These are phyloP conservation scores for Ciborinia camelliae DNA, from an alignment of 2,329 filamentous ascomycete genomes.

Conservation along the genomic window DNA sequence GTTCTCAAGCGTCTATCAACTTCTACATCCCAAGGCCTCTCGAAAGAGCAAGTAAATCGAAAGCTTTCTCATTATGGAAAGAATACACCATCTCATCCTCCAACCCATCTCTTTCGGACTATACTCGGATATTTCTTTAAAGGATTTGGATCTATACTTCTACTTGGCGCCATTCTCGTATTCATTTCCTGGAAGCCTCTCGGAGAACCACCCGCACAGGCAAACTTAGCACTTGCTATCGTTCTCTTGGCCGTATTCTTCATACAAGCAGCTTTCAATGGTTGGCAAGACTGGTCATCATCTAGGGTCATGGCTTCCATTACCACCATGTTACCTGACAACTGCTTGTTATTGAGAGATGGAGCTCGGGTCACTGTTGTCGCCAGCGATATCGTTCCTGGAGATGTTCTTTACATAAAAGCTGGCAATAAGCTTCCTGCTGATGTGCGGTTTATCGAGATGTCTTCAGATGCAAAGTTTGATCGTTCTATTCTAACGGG, in stretches of 20 bases:
- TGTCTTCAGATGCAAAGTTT: slow-evolving; percentile 67
- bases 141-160: slow-evolving; percentile 68
- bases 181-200: slow-evolving; percentile 74
- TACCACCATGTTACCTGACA: slow-evolving; percentile 72
- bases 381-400: slow-evolving; percentile 62
- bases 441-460: slow-evolving; percentile 65
- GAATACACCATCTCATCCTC: slow-evolving; percentile 63
- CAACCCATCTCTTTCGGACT: slow-evolving; percentile 29
- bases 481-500: slow-evolving; percentile 68
- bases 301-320: slow-evolving; percentile 74
- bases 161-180: slow-evolving; percentile 65
- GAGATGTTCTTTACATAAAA: slow-evolving; percentile 65
- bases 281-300: slow-evolving; percentile 71
- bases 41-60: slow-evolving; percentile 51
- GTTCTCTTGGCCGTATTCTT: slow-evolving; percentile 67
- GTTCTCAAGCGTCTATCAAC: slow-evolving; percentile 55
- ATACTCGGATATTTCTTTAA: slow-evolving; percentile 66
- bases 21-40: slow-evolving; percentile 55
- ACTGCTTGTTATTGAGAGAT: slow-evolving; percentile 62
- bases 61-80: slow-evolving; percentile 57
- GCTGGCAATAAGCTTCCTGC: slow-evolving; percentile 71
- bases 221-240: slow-evolving; percentile 69
- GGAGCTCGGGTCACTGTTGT: slow-evolving; percentile 48
- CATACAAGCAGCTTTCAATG: slow-evolving; percentile 65
- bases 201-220: slow-evolving; percentile 62